Percentiles rank a stretch among this genome's conserved stretches.
These are phyloP conservation scores for Leccinum olivaceopallidum DNA, from an alignment of 768 basidiomycete species.

Conservation along the genomic window DNA sequence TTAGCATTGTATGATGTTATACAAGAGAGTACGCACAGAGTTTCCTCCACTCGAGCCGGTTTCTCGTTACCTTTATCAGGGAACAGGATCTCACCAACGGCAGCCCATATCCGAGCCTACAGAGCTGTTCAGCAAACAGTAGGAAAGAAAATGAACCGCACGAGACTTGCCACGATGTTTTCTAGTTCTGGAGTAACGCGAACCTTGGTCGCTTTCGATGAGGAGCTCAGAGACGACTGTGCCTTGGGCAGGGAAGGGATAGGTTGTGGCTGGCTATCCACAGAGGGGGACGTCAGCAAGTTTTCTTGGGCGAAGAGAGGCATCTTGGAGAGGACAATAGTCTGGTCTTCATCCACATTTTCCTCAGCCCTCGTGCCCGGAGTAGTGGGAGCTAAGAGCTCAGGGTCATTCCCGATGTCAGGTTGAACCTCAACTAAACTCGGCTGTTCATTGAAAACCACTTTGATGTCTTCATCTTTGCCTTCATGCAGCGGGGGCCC, in stretches of 20 bases:
- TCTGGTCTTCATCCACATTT: constrained; percentile 30
- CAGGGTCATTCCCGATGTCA: constrained; percentile 8
- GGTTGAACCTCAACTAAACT: constrained; percentile 12
- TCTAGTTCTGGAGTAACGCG: constrained; percentile 65
- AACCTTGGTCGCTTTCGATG: constrained; percentile 38
- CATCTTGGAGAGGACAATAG: constrained; percentile 31
- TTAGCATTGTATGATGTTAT: not conserved
- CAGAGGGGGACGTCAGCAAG: not conserved
- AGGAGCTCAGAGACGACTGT: constrained; percentile 15
- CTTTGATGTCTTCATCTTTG: constrained; percentile 4
- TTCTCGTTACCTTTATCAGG: constrained; percentile 47
- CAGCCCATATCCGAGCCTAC: constrained; percentile 70
- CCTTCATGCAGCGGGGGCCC: constrained; percentile 1
- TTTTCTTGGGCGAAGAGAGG: not conserved
- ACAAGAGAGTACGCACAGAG: constrained; percentile 46
- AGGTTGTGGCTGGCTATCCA: constrained; percentile 8
- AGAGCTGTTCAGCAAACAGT: not conserved
- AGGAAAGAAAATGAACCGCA: not conserved
- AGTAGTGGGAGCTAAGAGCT: constrained; percentile 1
- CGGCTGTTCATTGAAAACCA: constrained; percentile 13
- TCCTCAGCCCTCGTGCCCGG: constrained; percentile 11
- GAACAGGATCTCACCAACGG: constrained; percentile 63
- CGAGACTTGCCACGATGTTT: constrained; percentile 53
- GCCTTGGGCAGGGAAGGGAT: constrained; percentile 2
- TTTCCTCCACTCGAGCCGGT: constrained; percentile 57